Evolutionary conservation across 257 asterid species (phyloP).

Genomic region (Capsicum pubescens): DNA sequence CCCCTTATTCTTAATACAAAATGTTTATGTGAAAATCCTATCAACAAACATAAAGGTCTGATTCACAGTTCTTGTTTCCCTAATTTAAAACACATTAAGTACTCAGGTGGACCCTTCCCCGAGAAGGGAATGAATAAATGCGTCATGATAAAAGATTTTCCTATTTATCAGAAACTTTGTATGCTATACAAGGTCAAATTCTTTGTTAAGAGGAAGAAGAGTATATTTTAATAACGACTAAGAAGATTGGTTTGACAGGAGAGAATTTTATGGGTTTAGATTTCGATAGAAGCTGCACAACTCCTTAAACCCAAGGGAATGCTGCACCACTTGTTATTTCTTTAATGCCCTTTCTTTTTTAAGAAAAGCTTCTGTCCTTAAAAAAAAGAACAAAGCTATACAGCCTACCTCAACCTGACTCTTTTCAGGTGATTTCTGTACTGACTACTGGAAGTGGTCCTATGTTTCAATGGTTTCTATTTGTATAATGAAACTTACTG

Average conservation of each 20-base stretch:
- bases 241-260: not conserved
- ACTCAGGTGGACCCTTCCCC: slow-evolving; percentile 7
- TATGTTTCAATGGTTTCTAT: not conserved
- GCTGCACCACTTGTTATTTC: not conserved
- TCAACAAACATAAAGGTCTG: slow-evolving; percentile 4
- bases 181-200: not conserved
- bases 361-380: not conserved
- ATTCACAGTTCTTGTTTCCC: not conserved
- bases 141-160: not conserved
- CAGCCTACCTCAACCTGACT: not conserved
- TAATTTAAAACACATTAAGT: not conserved
- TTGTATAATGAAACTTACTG: not conserved
- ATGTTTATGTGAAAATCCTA: not conserved
- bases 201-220: slow-evolving; percentile 8
- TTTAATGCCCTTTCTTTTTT: not conserved
- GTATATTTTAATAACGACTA: not conserved
- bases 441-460: not conserved
- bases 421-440: not conserved
- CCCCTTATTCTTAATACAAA: not conserved
- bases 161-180: slow-evolving; percentile 1
- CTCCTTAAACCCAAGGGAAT: not conserved
- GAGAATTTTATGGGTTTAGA: not conserved
- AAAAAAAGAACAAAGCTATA: not conserved
- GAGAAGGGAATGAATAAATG: not conserved
- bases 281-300: slow-evolving; percentile 15